Base-by-base conservation (phyloP, 139 green algal species). In the Nannochloris sp. region DNA sequence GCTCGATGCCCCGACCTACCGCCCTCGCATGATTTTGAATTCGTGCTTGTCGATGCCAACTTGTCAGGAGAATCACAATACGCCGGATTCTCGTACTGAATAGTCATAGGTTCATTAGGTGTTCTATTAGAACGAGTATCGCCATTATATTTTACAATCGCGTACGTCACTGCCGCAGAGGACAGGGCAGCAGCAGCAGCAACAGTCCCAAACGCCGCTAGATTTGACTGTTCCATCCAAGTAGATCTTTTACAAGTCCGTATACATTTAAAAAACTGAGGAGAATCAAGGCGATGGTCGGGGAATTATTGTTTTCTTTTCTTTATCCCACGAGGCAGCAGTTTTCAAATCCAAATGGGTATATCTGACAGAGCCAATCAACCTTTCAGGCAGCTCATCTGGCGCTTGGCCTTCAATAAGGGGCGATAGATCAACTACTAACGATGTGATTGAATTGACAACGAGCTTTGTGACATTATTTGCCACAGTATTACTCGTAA, bases 361-460 rank as follows among this genome's bases (percentile, higher is more conserved):
- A 18, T 78, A 77, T 25, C 75, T 49, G 21, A 81, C 60, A 23
- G 60, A 78, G 18, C 77, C 77, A 15, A 83, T 60, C 36, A 84
- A 61, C 44, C 71, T 50, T 69, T 84, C 77, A 3, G 77, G 77
- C 14, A 84, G 62, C 67, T 81, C 70, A 25, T 83, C 75, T 7
- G 51, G 27, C 15, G 36, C 61, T 64, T 78, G 71, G 7, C 71
- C 71, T 67, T 84, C 78, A 36, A 81, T 54, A 44, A 84, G 48
- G 2, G 74, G 48, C 11, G 66, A 67, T 12, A 84, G 60, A 59
- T 84, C 78, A 3, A 82, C 66, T 4, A 84, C 67, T 24, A 84
- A 50, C 19, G 25, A 64, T 44, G 74, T 84, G 50, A 79, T 84
- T n/a, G 71, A 64, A 7, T 60, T 59, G 7, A 80, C 68, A 48